Evolutionary conservation across 2,329 filamentous ascomycete species (phyloP).

Genomic region (Verticillium nubilum): DNA sequence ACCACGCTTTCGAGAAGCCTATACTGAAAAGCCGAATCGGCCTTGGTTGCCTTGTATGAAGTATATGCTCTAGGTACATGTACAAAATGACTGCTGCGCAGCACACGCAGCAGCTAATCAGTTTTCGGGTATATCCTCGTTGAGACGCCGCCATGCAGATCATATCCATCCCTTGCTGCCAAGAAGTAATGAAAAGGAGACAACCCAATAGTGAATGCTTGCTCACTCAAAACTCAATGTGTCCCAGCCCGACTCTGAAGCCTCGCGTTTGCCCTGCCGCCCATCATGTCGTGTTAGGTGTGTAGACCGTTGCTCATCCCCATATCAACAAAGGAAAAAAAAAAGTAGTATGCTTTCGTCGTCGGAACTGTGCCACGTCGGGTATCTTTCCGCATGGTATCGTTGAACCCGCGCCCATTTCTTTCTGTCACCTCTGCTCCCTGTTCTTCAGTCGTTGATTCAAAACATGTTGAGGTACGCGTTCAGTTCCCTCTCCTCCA

Average conservation of each 20-base stretch:
- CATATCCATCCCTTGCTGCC: neutral
- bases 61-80: neutral
- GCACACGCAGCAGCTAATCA: neutral
- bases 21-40: neutral
- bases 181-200: neutral
- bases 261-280: neutral
- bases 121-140: neutral
- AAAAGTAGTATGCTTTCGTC: neutral
- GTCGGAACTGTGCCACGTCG: neutral
- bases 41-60: neutral
- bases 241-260: neutral
- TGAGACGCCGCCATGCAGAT: neutral
- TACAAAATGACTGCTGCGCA: neutral
- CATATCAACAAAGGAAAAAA: neutral
- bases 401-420: neutral
- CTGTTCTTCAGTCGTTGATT: neutral
- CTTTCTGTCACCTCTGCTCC: neutral
- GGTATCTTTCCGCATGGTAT: neutral
- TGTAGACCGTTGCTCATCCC: neutral
- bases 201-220: neutral
- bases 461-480: constrained; percentile 8
- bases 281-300: neutral
- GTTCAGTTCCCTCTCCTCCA: neutral
- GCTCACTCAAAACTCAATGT: neutral
- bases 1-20: too few species aligned